Evolutionary conservation across 805 yeast species (phyloP).

Genomic region (Starmerella vaccinii): DNA sequence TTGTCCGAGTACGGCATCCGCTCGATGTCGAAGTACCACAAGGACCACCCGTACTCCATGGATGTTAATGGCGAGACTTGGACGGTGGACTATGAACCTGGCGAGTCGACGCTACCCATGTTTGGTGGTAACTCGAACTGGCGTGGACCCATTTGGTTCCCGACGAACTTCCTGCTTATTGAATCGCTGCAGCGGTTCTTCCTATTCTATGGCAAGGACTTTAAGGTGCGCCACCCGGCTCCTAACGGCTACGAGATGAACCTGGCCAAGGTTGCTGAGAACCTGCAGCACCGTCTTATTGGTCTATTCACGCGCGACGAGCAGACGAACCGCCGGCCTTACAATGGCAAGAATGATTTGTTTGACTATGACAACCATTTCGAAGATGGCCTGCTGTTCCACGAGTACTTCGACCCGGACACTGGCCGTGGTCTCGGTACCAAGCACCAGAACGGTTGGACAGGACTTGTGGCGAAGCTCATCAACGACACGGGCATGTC

Average conservation of each 20-base stretch:
- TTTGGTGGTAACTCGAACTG: conserved; percentile 96
- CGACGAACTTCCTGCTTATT: conserved; percentile 73
- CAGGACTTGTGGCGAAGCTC: conserved; percentile 83
- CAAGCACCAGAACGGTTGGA: conserved; percentile 94
- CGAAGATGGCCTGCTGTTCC: conserved; percentile 66
- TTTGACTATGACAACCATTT: conserved; percentile 57
- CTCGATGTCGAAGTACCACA: conserved; percentile 77
- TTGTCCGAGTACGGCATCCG: conserved; percentile 77
- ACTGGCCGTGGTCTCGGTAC: conserved; percentile 91
- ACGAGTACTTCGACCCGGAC: conserved; percentile 88
- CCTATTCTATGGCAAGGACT: conserved; percentile 74
- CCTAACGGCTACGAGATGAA: conserved; percentile 39
- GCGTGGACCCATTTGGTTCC: conserved; percentile 98
- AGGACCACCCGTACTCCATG: conserved; percentile 75
- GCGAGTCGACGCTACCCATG: conserved; percentile 69
- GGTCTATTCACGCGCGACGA: conserved; percentile 56
- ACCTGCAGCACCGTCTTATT: conserved; percentile 75
- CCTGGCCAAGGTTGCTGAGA: conserved; percentile 59
- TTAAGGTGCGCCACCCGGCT: conserved; percentile 74
- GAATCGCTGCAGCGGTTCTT: conserved; percentile 82
- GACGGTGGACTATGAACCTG: conserved; percentile 28
- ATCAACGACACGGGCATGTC: conserved; percentile 76
- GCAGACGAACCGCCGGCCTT: conserved; percentile 55
- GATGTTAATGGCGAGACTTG: conserved; percentile 66
- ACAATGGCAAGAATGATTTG: conserved; percentile 45